Evolutionary conservation across 768 basidiomycete genomes (phyloP).

Genomic region (Tephrocybe sp.): DNA sequence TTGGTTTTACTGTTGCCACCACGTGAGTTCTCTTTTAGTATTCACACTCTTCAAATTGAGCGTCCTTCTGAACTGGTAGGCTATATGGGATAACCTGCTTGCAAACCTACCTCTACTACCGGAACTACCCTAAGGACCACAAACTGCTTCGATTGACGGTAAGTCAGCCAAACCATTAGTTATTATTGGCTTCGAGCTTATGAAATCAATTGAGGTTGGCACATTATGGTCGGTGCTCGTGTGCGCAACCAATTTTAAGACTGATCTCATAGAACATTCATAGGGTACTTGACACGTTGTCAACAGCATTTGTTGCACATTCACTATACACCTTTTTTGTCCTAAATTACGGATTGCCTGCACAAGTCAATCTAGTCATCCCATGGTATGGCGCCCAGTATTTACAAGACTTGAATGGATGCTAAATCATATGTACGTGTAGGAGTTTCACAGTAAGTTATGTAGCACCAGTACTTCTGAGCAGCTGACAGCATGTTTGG

Average conservation of each 20-base stretch:
- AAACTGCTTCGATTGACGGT: constrained; percentile 4
- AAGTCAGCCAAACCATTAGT: neutral
- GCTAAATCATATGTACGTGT: neutral
- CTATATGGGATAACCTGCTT: constrained; percentile 12
- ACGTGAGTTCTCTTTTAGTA: neutral
- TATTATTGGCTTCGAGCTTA: neutral
- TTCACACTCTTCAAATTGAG: neutral
- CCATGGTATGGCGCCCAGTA: constrained; percentile 1
- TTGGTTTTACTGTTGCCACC: constrained; percentile 11
- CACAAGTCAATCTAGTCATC: constrained; percentile 4
- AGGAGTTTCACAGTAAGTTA: constrained; percentile 10
- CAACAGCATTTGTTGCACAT: constrained; percentile 10
- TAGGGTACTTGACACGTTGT: constrained; percentile 10
- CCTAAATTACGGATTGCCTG: constrained; percentile 4
- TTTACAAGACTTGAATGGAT: neutral
- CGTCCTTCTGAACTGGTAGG: too few species aligned
- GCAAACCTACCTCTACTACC: constrained; percentile 9
- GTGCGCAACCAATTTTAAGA: neutral
- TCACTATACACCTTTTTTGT: constrained; percentile 10
- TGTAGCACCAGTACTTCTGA: too few species aligned
- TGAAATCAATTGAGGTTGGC: neutral
- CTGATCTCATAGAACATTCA: too few species aligned
- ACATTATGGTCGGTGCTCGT: constrained; percentile 5
- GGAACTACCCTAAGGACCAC: constrained; percentile 7
- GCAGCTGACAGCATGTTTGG: neutral